These are phyloP conservation scores for Suillus alpinus DNA, from an alignment of 768 basidiomycete genomes.

Conservation along the genomic window DNA sequence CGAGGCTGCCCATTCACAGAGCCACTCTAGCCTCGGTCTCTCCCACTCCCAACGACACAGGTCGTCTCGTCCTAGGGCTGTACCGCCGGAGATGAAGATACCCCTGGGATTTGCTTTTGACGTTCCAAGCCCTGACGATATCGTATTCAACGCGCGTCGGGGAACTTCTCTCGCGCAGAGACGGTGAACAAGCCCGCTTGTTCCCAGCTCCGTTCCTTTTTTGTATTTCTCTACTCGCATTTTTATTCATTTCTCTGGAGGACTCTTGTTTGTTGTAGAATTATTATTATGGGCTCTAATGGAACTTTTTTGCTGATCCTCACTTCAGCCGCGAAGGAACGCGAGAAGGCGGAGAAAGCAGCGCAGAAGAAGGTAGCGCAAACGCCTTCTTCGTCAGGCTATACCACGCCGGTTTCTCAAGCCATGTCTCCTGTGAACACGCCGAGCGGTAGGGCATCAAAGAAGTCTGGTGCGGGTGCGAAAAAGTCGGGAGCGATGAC, in stretches of 20 bases:
- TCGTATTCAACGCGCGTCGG: conserved; percentile 75
- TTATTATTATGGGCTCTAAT: conserved; percentile 26
- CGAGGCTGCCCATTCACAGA: conserved; percentile 26
- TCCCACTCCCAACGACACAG: conserved; percentile 15
- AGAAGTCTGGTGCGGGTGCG: conserved; percentile 34
- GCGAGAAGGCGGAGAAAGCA: conserved; percentile 68
- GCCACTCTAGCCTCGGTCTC: conserved; percentile 24
- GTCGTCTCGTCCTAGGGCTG: conserved; percentile 9
- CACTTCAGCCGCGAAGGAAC: conserved; percentile 71
- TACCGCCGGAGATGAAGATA: conserved; percentile 35
- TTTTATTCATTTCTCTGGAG: conserved; percentile 7
- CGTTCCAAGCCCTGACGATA: conserved; percentile 88
- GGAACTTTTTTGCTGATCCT: conserved; percentile 37
- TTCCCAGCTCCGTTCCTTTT: conserved; percentile 9
- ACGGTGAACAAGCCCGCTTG: conserved; percentile 17
- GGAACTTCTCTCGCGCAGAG: conserved; percentile 61
- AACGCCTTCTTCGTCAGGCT: conserved; percentile 35
- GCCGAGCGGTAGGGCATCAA: conserved; percentile 38
- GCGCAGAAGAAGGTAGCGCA: conserved; percentile 42
- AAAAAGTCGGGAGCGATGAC: conserved; percentile 43
- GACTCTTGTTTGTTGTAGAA: conserved; percentile 28
- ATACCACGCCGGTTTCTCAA: conserved; percentile 39
- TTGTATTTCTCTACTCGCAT: conserved; percentile 3
- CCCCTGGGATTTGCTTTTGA: conserved; percentile 64
- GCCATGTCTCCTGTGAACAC: conserved; percentile 43